These are phyloP conservation scores for Zymoseptoria passerinii DNA, from an alignment of 2,329 filamentous ascomycete genomes.

Conservation along the genomic window DNA sequence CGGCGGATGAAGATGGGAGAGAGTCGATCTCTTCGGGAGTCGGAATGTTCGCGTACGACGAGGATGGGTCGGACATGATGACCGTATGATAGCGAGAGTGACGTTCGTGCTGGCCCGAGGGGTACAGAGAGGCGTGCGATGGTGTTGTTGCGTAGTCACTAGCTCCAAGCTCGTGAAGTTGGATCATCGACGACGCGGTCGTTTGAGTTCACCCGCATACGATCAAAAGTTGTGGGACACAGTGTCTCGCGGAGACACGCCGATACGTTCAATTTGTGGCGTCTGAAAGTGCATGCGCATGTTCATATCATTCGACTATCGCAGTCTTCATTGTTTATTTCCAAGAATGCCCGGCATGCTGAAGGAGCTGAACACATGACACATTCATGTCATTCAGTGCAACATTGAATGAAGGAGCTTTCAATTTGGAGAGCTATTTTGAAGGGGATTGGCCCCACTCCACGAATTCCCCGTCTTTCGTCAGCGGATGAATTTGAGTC, in stretches of 20 bases:
- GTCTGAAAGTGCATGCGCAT: neutral
- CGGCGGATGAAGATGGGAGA: conserved; percentile 44
- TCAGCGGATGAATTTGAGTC: neutral
- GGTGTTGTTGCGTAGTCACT: neutral
- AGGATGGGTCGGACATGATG: conserved; percentile 41
- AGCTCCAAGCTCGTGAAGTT: neutral
- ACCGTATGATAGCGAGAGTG: neutral
- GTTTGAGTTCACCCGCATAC: neutral
- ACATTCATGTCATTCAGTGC: neutral
- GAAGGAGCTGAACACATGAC: neutral
- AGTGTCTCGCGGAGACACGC: neutral
- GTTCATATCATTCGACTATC: neutral
- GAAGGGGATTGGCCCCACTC: neutral
- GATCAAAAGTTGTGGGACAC: neutral
- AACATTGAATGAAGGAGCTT: neutral
- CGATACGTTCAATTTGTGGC: neutral
- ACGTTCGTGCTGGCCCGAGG: neutral
- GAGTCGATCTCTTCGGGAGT: conserved; percentile 41
- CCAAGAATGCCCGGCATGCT: no score
- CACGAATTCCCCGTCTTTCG: neutral
- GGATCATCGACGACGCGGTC: neutral
- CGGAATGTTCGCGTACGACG: conserved; percentile 42
- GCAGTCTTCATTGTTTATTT: neutral
- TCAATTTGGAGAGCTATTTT: neutral
- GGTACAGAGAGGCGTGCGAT: neutral